Conservation (phyloP, 495 filamentous ascomycete species). For the Xylaria telfairii region DNA sequence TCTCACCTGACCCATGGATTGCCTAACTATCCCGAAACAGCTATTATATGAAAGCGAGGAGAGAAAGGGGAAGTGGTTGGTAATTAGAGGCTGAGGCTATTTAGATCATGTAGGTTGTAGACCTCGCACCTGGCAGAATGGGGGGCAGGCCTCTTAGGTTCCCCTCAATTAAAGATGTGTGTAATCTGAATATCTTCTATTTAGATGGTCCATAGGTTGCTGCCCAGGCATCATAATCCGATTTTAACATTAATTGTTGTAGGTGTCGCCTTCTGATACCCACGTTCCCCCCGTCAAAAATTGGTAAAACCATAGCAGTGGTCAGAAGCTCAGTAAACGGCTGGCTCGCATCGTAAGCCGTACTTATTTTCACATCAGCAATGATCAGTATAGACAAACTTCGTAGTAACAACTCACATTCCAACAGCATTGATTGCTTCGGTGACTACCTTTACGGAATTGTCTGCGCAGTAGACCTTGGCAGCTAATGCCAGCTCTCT, state of each 20-base stretch:
- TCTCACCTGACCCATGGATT: too few relatives aligned
- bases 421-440: slow-evolving; percentile 59
- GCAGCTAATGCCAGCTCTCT: slow-evolving; percentile 55
- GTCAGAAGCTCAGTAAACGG: slow-evolving; percentile 56
- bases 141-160: too few relatives aligned
- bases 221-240: slow-evolving; percentile 55
- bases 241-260: slow-evolving; percentile 53
- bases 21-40: too few relatives aligned
- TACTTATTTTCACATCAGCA: neutral
- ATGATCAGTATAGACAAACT: neutral
- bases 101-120: too few relatives aligned
- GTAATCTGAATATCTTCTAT: too few relatives aligned
- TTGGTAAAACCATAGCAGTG: slow-evolving; percentile 56
- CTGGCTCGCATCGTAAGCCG: slow-evolving; percentile 1
- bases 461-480: slow-evolving; percentile 59
- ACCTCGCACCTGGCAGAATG: too few relatives aligned
- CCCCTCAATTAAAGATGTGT: too few relatives aligned
- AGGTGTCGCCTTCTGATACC: slow-evolving; percentile 59
- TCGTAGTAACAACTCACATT: slow-evolving; percentile 44
- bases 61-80: too few relatives aligned
- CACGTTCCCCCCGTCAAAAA: slow-evolving; percentile 64
- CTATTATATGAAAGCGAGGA: too few relatives aligned
- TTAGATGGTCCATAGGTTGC: slow-evolving; percentile 38
- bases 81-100: too few relatives aligned
- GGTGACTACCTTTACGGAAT: slow-evolving; percentile 51